These are phyloP conservation scores for Hemileia vastatrix DNA, from an alignment of 1,284 basidiomycete species.

Conservation along the genomic window DNA sequence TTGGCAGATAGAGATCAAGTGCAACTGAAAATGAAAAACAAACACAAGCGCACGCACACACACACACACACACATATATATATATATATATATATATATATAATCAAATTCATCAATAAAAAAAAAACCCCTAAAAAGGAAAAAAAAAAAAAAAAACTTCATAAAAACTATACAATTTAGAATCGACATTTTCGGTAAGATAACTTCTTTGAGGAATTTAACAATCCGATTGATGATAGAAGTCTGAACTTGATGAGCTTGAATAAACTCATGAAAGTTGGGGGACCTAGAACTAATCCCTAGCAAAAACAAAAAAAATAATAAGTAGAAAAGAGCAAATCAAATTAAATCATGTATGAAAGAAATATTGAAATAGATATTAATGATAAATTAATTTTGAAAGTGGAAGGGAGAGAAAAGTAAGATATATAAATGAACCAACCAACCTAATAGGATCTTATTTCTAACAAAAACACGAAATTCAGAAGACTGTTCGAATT, in stretches of 20 bases:
- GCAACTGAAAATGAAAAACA: conserved; percentile 2
- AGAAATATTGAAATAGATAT: too few relatives aligned
- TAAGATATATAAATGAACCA: too few relatives aligned
- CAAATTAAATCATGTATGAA: too few relatives aligned
- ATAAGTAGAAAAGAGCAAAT: neutral
- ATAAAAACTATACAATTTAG: conserved; percentile 1
- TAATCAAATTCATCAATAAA: neutral
- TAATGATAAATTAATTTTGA: too few relatives aligned
- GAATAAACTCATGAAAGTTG: conserved; percentile 15
- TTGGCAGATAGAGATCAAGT: conserved; percentile 20
- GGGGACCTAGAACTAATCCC: conserved; percentile 14
- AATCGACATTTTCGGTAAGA: conserved; percentile 7
- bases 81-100: too few relatives aligned
- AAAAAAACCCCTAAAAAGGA: neutral
- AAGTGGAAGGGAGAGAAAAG: too few relatives aligned
- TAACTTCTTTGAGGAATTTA: conserved; percentile 5
- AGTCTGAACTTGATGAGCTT: neutral
- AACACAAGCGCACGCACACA: too few relatives aligned
- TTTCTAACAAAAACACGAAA: conserved; percentile 75
- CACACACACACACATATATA: too few relatives aligned
- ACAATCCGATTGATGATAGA: conserved; percentile 7
- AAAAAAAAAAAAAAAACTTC: neutral
- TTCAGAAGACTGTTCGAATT: conserved; percentile 71
- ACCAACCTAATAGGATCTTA: conserved; percentile 59
- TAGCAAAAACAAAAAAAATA: neutral